phyloP scores from a whole-genome alignment of 2,329 filamentous ascomycete genomes.

The Penicillium sp. region DNA sequence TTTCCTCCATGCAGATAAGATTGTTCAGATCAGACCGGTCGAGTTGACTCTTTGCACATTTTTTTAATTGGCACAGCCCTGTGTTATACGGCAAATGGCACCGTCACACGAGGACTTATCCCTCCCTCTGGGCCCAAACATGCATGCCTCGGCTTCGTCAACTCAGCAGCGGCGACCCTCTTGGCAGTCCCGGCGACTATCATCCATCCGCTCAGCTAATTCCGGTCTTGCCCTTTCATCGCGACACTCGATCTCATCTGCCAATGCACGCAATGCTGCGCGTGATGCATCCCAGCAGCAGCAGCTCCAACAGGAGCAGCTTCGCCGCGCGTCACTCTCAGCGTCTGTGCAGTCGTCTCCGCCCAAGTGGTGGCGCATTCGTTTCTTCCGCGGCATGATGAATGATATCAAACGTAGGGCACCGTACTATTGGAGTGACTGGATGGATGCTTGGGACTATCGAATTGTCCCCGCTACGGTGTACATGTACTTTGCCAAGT shows the following conservation, averaged over 20 bases:
- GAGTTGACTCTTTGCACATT: neutral
- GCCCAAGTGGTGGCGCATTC: constrained; percentile 70
- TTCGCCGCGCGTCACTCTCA: constrained; percentile 11
- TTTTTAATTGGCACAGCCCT: neutral
- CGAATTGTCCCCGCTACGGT: constrained; percentile 82
- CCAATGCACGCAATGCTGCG: constrained; percentile 5
- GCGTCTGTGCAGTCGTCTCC: constrained; percentile 19
- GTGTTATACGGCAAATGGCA: constrained; percentile 7
- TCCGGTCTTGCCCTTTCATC: constrained; percentile 14
- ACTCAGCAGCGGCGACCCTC: constrained; percentile 32
- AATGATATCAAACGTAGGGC: constrained; percentile 73
- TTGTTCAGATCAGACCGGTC: neutral
- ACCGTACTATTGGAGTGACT: constrained; percentile 81
- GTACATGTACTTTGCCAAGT: constrained; percentile 97
- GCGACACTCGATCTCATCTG: constrained; percentile 13
- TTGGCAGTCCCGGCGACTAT: constrained; percentile 28
- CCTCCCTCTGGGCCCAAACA: constrained; percentile 28
- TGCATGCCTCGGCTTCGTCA: constrained; percentile 30
- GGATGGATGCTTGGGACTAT: constrained; percentile 87
- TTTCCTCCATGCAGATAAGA: neutral
- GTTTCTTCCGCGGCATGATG: constrained; percentile 75
- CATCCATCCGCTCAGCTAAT: constrained; percentile 23
- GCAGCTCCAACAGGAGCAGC: neutral
- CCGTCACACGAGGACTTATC: constrained; percentile 26
- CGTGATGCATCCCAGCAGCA: constrained; percentile 10